Conservation (phyloP, 352 stramenopile species). For the Bremia lactucae region DNA sequence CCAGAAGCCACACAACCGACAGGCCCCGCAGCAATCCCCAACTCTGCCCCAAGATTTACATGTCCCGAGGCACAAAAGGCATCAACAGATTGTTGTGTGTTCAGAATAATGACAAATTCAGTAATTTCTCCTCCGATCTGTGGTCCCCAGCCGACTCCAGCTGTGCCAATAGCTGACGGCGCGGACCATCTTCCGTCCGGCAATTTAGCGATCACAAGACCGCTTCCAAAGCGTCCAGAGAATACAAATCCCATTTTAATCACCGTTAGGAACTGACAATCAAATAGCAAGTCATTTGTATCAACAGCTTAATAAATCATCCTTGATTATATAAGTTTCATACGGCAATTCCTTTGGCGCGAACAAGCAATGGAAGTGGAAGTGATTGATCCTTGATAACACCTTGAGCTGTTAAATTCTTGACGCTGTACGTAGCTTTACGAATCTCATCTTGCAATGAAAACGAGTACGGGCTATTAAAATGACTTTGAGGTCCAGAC, state of each 20-base stretch:
- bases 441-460: constrained; percentile 87
- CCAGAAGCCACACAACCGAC: constrained; percentile 82
- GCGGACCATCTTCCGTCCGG: constrained; percentile 91
- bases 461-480: constrained; percentile 82
- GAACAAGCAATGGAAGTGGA: constrained; percentile 75
- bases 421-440: constrained; percentile 89
- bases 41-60: constrained; percentile 85
- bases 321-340: constrained; percentile 4
- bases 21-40: constrained; percentile 80
- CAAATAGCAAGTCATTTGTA: background rate
- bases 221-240: constrained; percentile 81
- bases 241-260: constrained; percentile 87
- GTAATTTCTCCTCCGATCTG: constrained; percentile 89
- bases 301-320: background rate
- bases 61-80: constrained; percentile 81
- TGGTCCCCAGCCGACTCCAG: constrained; percentile 83
- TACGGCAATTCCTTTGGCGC: constrained; percentile 85
- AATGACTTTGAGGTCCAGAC: constrained; percentile 49
- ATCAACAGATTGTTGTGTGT: constrained; percentile 78
- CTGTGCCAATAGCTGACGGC: constrained; percentile 90
- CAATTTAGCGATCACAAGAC: constrained; percentile 88
- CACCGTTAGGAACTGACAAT: constrained; percentile 82
- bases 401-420: constrained; percentile 86
- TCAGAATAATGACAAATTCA: constrained; percentile 91
- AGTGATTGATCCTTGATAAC: constrained; percentile 88